Evolutionary conservation across 164 flowering plant species (phyloP), one percentile per base, ranked within the genome.

Genomic region (Saururus chinensis): DNA sequence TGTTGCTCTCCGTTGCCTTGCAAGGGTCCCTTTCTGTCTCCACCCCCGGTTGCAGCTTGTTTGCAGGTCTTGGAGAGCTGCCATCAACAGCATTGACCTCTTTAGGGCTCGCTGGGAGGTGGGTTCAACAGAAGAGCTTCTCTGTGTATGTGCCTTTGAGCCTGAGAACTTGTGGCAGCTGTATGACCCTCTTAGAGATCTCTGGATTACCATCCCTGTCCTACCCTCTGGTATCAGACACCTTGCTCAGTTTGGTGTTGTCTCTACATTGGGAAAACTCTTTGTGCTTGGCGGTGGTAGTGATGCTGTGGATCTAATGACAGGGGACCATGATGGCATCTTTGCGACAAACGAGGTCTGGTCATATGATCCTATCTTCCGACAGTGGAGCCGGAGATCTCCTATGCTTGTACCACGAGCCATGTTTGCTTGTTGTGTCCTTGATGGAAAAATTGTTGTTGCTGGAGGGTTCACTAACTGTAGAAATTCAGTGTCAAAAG

Each of bases 201-300:
- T 76, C 23, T 92, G 98, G 96, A 79, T 89, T 56, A 86, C 92
- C 24, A 73, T 89, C 20, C 98, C 98, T 19, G 77, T 79, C 40
- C 79, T 89, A 19, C 98, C 98, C 19, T 88, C 98, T 19, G 81
- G 76, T 52, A 77, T 88, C 56, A 79, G 84, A 66, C 87, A 86
- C 70, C 96, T 92, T 60, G 82, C 93, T 49, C 75, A 86, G 70
- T 92, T 92, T 73, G 92, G 98, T 30, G 79, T 66, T 30, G 96
- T 84, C 63, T 87, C 89, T 9, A 70, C 82, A 35, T 77, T 74
- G 19, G 96, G 96, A 48, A 89, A 88, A 68, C 75, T 92, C 35
- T 92, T 82, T 78, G 89, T 92, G 57, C 84, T 92, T 13, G 98
- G 98, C 64, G 96, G 98, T 64, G 87, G 93, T 1, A 89, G 98